Conservation (phyloP, 2,329 filamentous ascomycete genomes). For the Colletotrichum liriopes region DNA sequence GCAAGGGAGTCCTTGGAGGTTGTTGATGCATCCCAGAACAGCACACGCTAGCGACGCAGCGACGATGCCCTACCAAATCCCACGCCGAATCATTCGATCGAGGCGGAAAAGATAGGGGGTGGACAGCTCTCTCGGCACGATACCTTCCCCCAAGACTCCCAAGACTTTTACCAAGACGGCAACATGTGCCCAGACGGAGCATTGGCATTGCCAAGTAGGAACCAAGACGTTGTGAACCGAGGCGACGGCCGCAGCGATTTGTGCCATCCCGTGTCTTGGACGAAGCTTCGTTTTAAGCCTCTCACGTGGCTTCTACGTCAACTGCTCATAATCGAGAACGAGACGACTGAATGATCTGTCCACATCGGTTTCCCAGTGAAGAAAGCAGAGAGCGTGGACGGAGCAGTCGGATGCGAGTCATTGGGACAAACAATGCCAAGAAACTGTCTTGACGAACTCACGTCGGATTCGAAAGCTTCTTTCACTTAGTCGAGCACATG, state of each 20-base stretch:
- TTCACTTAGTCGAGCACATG: constrained; percentile 3
- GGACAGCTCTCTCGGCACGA: background rate
- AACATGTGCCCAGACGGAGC: constrained; percentile 36
- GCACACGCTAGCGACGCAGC: background rate
- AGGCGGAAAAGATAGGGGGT: background rate
- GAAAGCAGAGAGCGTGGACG: background rate
- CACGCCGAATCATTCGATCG: background rate
- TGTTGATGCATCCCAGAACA: background rate
- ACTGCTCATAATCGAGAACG: too few relatives aligned
- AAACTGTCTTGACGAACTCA: background rate
- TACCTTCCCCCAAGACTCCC: background rate
- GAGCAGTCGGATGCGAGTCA: constrained; percentile 1
- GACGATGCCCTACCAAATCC: background rate
- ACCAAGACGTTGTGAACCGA: constrained; percentile 24
- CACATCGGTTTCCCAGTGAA: too few relatives aligned
- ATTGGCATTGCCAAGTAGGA: constrained; percentile 37
- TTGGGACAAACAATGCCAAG: background rate
- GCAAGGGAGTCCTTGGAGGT: background rate
- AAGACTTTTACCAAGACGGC: constrained; percentile 39
- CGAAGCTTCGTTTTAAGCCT: constrained; percentile 13
- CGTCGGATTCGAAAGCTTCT: constrained; percentile 16
- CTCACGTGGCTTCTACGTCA: background rate
- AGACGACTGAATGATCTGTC: too few relatives aligned
- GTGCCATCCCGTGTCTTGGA: constrained; percentile 2
- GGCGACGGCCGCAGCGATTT: background rate